Conservation (phyloP, 2,329 filamentous ascomycete species). For the Amphichorda felina region DNA sequence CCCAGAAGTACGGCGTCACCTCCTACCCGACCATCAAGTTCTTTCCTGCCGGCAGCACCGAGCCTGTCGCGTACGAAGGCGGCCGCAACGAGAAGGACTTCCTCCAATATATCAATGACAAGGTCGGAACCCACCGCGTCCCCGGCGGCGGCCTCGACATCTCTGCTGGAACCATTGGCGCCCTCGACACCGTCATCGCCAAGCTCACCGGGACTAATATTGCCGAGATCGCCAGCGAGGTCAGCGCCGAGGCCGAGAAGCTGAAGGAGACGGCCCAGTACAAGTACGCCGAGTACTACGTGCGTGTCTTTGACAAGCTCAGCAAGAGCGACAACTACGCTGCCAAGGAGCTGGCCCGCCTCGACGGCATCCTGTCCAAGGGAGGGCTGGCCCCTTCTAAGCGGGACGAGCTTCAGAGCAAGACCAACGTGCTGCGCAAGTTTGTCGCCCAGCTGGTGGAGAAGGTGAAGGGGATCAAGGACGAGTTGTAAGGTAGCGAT, state of each 20-base stretch:
- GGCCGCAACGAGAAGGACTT: conserved; percentile 68
- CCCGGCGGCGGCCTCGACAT: conserved; percentile 69
- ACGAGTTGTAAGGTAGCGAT: conserved; percentile 47
- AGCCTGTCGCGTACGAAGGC: conserved; percentile 59
- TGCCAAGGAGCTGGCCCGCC: conserved; percentile 71
- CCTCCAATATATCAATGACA: conserved; percentile 72
- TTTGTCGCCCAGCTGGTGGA: conserved; percentile 54
- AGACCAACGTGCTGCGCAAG: conserved; percentile 77
- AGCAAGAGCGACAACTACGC: conserved; percentile 66
- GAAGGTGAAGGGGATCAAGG: conserved; percentile 40
- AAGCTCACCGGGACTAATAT: conserved; percentile 56
- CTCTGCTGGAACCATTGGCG: conserved; percentile 70
- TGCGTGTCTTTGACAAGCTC: conserved; percentile 82
- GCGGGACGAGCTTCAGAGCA: conserved; percentile 74
- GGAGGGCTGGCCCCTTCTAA: conserved; percentile 76
- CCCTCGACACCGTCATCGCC: conserved; percentile 63
- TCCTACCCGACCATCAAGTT: conserved; percentile 97
- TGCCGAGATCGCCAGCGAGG: conserved; percentile 54
- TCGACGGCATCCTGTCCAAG: conserved; percentile 74
- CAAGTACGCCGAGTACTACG: conserved; percentile 88
- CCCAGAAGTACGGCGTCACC: conserved; percentile 63
- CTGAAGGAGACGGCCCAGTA: conserved; percentile 51
- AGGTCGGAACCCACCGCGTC: conserved; percentile 77
- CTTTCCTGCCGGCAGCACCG: conserved; percentile 76
- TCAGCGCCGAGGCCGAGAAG: conserved; percentile 56